Evolutionary conservation across 2,329 filamentous ascomycete species (phyloP).

Genomic region (Aspergillus niger): DNA sequence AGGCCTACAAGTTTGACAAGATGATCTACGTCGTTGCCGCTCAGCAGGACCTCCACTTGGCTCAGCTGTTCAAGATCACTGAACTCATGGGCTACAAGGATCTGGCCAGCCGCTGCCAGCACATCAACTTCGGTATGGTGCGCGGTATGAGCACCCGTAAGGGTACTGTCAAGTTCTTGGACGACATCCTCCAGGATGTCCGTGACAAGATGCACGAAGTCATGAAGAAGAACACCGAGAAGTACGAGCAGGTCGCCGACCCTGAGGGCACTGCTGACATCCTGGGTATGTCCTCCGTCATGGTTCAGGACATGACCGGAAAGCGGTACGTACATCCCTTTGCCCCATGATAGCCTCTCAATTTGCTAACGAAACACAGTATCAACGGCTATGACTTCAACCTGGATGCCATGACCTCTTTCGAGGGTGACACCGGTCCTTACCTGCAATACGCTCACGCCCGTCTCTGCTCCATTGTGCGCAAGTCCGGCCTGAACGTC

Average conservation of each 20-base stretch:
- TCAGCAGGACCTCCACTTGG: slow-evolving; percentile 66
- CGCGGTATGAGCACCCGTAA: slow-evolving; percentile 66
- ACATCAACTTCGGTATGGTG: slow-evolving; percentile 69
- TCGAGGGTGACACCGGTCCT: slow-evolving; percentile 67
- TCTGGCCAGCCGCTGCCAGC: slow-evolving; percentile 60
- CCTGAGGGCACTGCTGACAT: slow-evolving; percentile 81
- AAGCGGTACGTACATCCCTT: slow-evolving; percentile 65
- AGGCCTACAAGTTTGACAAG: slow-evolving; percentile 65
- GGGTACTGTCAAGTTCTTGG: slow-evolving; percentile 72
- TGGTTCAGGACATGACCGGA: slow-evolving; percentile 97
- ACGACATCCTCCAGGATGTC: slow-evolving; percentile 75
- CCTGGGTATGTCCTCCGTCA: slow-evolving; percentile 89
- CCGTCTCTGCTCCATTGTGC: slow-evolving; percentile 60
- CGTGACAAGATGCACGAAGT: slow-evolving; percentile 97
- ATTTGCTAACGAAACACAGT: slow-evolving; percentile 32
- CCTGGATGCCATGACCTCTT: slow-evolving; percentile 65
- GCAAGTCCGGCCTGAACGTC: slow-evolving; percentile 54
- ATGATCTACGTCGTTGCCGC: slow-evolving; percentile 69
- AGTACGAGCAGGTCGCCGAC: slow-evolving; percentile 87
- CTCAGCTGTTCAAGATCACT: slow-evolving; percentile 66
- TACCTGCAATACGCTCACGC: slow-evolving; percentile 67
- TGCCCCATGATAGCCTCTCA: neutral
- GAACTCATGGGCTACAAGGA: slow-evolving; percentile 64
- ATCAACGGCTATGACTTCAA: slow-evolving; percentile 68
- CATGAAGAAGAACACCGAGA: slow-evolving; percentile 86